Conservation (phyloP, 2,329 filamentous ascomycete genomes). For the Teratosphaeria zuluensis region DNA sequence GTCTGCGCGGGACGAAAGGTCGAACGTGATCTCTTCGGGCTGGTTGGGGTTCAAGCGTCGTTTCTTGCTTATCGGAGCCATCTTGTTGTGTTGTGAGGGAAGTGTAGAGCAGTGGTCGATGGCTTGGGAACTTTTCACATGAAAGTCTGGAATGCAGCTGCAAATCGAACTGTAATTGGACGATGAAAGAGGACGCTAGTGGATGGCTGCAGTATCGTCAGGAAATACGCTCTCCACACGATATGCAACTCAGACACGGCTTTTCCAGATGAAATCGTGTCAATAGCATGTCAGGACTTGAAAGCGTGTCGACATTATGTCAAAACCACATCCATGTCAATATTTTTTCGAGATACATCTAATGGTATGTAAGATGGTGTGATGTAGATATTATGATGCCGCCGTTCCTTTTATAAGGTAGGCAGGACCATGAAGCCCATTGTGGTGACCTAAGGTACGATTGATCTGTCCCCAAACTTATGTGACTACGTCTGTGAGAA, state of each 20-base stretch:
- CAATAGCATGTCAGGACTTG: not conserved
- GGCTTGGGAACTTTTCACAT: not conserved
- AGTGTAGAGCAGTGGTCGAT: not conserved
- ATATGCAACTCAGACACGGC: not conserved
- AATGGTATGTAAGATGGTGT: no score
- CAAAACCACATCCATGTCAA: not conserved
- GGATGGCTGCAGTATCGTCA: not conserved
- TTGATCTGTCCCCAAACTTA: no score
- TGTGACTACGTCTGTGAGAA: no score
- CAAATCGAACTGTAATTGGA: not conserved
- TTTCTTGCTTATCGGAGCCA: constrained; percentile 55
- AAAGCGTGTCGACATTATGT: not conserved
- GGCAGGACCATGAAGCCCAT: no score
- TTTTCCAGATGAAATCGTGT: not conserved
- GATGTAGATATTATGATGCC: no score
- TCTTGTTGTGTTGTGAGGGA: constrained; percentile 18
- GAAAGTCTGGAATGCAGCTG: not conserved
- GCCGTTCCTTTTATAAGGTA: no score
- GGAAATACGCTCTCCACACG: not conserved
- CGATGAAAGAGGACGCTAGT: not conserved
- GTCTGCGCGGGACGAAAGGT: constrained; percentile 67
- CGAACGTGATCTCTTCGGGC: constrained; percentile 78
- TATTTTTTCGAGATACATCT: no score
- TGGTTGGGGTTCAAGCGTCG: constrained; percentile 44
- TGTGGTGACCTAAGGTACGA: no score